Evolutionary conservation across 768 basidiomycete species (phyloP).

Genomic region (Harrya chromipes): DNA sequence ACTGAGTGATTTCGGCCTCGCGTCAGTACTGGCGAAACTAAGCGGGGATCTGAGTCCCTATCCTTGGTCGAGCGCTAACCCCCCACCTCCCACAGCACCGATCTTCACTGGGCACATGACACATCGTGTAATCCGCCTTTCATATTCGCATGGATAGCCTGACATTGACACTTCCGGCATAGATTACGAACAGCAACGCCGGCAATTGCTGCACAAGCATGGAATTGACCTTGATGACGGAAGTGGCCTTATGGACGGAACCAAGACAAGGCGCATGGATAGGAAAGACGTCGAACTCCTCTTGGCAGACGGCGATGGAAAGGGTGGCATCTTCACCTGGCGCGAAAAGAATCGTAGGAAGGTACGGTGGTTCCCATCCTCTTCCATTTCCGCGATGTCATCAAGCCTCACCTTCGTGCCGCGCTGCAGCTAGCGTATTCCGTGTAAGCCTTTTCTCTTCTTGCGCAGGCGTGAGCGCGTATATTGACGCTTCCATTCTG

Average conservation of each 20-base stretch:
- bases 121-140: slow-evolving; percentile 62
- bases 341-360: slow-evolving; percentile 90
- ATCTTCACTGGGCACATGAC: slow-evolving; percentile 97
- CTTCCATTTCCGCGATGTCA: slow-evolving; percentile 27
- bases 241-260: slow-evolving; percentile 60
- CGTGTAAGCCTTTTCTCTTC: slow-evolving; percentile 54
- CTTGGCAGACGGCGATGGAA: slow-evolving; percentile 80
- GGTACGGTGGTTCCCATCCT: slow-evolving; percentile 45
- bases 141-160: slow-evolving; percentile 2
- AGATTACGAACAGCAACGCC: slow-evolving; percentile 95
- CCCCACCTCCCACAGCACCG: slow-evolving; percentile 52
- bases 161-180: slow-evolving; percentile 15
- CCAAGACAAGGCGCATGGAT: slow-evolving; percentile 75
- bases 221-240: slow-evolving; percentile 92
- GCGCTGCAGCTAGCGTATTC: slow-evolving; percentile 74
- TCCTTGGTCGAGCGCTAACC: slow-evolving; percentile 17
- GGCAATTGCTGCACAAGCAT: slow-evolving; percentile 84
- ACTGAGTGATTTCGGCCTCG: slow-evolving; percentile 94
- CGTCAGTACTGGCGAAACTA: slow-evolving; percentile 53
- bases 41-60: slow-evolving; percentile 22
- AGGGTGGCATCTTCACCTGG: slow-evolving; percentile 90
- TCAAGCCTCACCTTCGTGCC: slow-evolving; percentile 22
- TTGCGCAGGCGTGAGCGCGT: slow-evolving; percentile 7
- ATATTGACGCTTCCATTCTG: slow-evolving; percentile 30
- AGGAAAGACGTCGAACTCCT: slow-evolving; percentile 78